A percentile compares a stretch with the other conserved stretches of the same genome.
These are phyloP conservation scores for Pyrrhoderma noxium DNA, from an alignment of 1,284 basidiomycete genomes.

Conservation along the genomic window DNA sequence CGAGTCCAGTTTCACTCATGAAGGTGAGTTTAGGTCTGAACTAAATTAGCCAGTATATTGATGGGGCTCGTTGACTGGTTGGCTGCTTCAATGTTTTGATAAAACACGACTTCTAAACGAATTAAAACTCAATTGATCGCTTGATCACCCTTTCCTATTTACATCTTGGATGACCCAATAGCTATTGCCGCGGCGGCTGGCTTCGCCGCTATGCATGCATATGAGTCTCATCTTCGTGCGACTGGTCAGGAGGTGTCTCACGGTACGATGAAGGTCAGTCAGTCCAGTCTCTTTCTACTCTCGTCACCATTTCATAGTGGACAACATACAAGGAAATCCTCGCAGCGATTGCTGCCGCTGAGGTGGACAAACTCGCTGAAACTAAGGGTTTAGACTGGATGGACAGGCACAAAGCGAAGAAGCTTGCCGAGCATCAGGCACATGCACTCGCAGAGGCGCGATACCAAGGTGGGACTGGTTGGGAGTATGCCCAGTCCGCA, in stretches of 20 bases:
- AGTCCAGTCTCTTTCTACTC: neutral
- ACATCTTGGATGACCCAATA: conserved; percentile 1
- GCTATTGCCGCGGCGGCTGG: conserved; percentile 25
- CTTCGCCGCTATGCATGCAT: conserved; percentile 25
- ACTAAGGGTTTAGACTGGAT: conserved; percentile 25
- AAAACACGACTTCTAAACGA: no score
- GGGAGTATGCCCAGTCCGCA: conserved; percentile 17
- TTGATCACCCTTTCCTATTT: neutral
- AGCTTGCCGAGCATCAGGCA: conserved; percentile 20
- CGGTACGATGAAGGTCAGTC: conserved; percentile 21
- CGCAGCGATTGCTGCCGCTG: conserved; percentile 25
- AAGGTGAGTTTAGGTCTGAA: conserved; percentile 18
- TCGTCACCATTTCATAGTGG: neutral
- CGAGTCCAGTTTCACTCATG: conserved; percentile 22
- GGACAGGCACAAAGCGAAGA: conserved; percentile 23
- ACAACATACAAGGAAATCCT: conserved; percentile 21
- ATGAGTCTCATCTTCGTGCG: conserved; percentile 24
- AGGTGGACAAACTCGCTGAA: conserved; percentile 25
- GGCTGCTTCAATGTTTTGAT: no score
- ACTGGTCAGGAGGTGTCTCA: conserved; percentile 23
- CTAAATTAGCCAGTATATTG: neutral
- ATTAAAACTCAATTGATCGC: neutral
- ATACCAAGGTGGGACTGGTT: conserved; percentile 20
- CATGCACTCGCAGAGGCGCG: conserved; percentile 21
- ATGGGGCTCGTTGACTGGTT: no score